phyloP scores from a whole-genome alignment of 2,329 filamentous ascomycete genomes.

The Byssochlamys sp. region DNA sequence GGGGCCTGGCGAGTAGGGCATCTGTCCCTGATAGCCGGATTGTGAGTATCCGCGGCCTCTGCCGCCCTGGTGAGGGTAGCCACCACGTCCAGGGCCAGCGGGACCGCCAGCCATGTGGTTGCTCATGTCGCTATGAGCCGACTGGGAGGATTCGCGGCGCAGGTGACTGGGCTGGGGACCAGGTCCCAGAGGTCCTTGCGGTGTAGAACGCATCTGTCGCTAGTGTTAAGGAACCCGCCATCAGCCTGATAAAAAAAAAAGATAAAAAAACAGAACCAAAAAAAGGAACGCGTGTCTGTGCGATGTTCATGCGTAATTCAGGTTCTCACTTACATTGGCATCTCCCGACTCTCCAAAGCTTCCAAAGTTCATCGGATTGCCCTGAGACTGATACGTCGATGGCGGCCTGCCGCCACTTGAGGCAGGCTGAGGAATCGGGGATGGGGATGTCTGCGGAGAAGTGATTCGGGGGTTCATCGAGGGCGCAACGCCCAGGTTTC shows the following conservation, averaged over 20 bases:
- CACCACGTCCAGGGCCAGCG: constrained; percentile 45
- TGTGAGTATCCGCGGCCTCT: constrained; percentile 50
- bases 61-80: constrained; percentile 44
- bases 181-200: constrained; percentile 52
- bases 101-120: constrained; percentile 45
- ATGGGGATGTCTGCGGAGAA: constrained; percentile 80
- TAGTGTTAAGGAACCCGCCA: constrained; percentile 23
- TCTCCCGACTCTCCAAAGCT: constrained; percentile 64
- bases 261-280: neutral
- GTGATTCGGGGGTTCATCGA: constrained; percentile 61
- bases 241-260: constrained; percentile 9
- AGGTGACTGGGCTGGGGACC: constrained; percentile 64
- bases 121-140: constrained; percentile 63
- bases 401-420: constrained; percentile 76
- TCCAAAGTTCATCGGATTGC: constrained; percentile 68
- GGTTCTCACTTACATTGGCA: constrained; percentile 49
- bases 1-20: constrained; percentile 46
- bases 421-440: constrained; percentile 81
- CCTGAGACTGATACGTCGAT: constrained; percentile 60
- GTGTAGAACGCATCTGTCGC: constrained; percentile 61
- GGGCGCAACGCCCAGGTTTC: constrained; percentile 39
- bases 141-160: constrained; percentile 78
- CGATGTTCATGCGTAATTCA: neutral
- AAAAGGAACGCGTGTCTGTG: neutral
- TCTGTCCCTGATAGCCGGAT: constrained; percentile 42